Evolutionary conservation across 2,329 filamentous ascomycete species (phyloP), one percentile per base, ranked within the genome.

Genomic region (Cladosporium velox): DNA sequence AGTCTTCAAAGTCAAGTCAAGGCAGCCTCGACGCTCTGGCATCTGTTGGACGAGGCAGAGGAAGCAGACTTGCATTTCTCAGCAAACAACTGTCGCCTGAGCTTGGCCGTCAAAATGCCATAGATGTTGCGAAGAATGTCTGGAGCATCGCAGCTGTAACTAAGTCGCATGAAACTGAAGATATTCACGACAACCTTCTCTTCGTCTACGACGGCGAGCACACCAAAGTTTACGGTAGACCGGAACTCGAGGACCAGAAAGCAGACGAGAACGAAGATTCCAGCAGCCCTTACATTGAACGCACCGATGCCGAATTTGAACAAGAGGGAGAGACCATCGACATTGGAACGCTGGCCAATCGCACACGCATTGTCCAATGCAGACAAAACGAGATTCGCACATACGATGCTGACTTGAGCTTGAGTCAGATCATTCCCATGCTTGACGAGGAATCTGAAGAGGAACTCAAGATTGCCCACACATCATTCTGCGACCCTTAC

Each of bases 341-440:
- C 71, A 90, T 95, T 21, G 92, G 91, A 18, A 91, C 90, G 0
- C 87, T 99, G 77, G 91, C 90, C n/a, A 87, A 87, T 61, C 88
- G 91, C 67, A 91, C 87, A 75, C 88, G 92, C 66, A 89, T 98
- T 38, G 89, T 98, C 18, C 95, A 98, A 75, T 90, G 97, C 2
- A 83, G 97, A 63, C 91, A 90, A 70, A 92, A 89, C 1, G 94
- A 98, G 74, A 88, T 98, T 28, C 87, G 94, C 67, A 94, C 90
- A 68, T 99, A 97, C 72, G 93, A 98, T 77, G 90, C 90, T 92
- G 92, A 96, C 77, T 86, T 99, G 67, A 91, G 90, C 12, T 85
- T 99, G 63, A 89, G 90, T 55, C 94, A 98, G 74, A 98, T 99
- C 64, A 85, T 97, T 59, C 92, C 93, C 0, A 92, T 98, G 86